Evolutionary conservation across 1,284 basidiomycete genomes (phyloP).

Genomic region (Marasmius sp.): DNA sequence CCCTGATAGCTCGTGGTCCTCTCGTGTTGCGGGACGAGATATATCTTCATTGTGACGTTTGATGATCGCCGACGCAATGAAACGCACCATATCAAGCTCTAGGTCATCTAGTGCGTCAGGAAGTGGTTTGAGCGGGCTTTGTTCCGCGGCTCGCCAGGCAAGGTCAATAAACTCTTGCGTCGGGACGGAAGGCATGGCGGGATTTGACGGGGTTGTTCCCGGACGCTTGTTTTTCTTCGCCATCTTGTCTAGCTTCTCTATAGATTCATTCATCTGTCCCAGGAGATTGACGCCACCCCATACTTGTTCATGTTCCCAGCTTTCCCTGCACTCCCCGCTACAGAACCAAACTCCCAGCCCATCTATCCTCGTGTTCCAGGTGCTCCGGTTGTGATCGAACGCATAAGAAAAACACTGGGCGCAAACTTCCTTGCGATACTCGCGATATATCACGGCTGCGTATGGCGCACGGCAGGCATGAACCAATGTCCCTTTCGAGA

Average conservation of each 20-base stretch:
- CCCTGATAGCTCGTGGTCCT: slow-evolving; percentile 13
- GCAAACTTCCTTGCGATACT: slow-evolving; percentile 65
- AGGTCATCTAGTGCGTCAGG: slow-evolving; percentile 39
- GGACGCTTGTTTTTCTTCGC: slow-evolving; percentile 27
- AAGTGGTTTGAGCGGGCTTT: slow-evolving; percentile 8
- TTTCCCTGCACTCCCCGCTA: slow-evolving; percentile 41
- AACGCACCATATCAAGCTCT: slow-evolving; percentile 54
- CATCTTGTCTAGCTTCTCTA: slow-evolving; percentile 34
- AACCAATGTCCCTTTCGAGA: slow-evolving; percentile 41
- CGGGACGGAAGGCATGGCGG: too few species aligned
- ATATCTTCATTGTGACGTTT: slow-evolving; percentile 36
- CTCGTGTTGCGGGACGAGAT: slow-evolving; percentile 7
- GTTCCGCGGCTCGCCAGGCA: slow-evolving; percentile 33
- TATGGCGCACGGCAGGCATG: slow-evolving; percentile 44
- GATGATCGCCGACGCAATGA: slow-evolving; percentile 46
- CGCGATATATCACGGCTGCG: slow-evolving; percentile 47
- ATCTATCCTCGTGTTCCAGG: slow-evolving; percentile 41
- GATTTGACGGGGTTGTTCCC: not conserved
- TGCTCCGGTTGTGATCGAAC: slow-evolving; percentile 40
- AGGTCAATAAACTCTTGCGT: slow-evolving; percentile 30
- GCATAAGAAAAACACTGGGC: slow-evolving; percentile 62
- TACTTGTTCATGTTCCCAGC: slow-evolving; percentile 40
- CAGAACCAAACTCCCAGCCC: slow-evolving; percentile 56
- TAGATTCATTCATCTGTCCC: slow-evolving; percentile 28
- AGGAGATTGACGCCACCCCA: slow-evolving; percentile 28